phyloP scores from a whole-genome alignment of 148 eudicot genomes.

The Cornus suecica region DNA sequence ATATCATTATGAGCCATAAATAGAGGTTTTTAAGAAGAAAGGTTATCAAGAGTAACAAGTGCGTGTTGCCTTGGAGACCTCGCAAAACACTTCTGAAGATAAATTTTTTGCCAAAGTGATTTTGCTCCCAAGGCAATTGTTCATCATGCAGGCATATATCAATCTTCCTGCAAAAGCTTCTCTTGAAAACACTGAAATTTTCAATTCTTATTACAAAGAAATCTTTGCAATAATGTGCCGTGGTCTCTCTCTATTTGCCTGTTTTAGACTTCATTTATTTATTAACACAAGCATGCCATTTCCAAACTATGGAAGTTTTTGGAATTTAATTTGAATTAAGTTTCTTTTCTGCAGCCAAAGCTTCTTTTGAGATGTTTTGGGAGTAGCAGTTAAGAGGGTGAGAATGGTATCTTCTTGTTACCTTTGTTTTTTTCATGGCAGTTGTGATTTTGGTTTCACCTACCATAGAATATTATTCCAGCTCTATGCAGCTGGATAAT shows the following conservation, averaged over 20 bases:
- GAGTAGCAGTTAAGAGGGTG: not conserved
- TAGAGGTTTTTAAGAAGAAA: constrained; percentile 13
- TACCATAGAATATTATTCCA: no score
- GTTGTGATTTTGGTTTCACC: no score
- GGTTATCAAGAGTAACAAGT: not conserved
- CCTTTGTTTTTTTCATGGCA: no score
- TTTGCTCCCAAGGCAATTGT: not conserved
- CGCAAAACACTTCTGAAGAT: constrained; percentile 4
- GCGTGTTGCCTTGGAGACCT: constrained; percentile 10
- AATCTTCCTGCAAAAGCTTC: not conserved
- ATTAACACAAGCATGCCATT: not conserved
- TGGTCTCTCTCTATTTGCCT: not conserved
- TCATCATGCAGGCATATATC: not conserved
- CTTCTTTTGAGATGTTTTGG: not conserved
- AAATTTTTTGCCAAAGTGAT: not conserved
- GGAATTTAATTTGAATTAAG: not conserved
- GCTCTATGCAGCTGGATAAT: no score
- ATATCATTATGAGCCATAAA: constrained; percentile 50
- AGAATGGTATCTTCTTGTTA: no score
- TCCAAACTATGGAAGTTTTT: not conserved
- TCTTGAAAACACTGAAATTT: not conserved
- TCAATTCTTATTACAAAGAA: constrained; percentile 3
- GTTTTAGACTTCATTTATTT: not conserved
- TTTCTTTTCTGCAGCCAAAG: not conserved
- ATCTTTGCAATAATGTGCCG: not conserved